Evolutionary conservation across 306 rosid species (phyloP), one percentile per base, ranked within the genome.

Genomic region (Quercus rubra): DNA sequence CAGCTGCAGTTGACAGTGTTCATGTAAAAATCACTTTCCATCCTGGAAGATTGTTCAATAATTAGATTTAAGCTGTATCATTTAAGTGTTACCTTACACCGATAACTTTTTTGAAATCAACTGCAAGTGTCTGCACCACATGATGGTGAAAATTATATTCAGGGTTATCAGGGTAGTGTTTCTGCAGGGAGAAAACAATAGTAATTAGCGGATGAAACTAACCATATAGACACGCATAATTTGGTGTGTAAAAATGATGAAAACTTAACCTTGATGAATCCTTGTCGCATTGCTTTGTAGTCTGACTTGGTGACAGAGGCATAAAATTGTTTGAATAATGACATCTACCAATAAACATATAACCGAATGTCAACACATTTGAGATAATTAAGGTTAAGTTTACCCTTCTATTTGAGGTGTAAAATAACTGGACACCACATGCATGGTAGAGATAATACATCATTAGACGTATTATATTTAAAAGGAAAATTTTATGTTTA

Each of bases 291-390:
- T 20, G 90, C 92, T 57, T 80, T 64, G 87, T 95, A 95, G 77
- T 95, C 99, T 25, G 88, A 75, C 72, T 89, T 81, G 13, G 91
- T 80, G 46, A 95, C 84, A 18, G 98, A 89, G 79, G 87, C 92
- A 83, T 85, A 69, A 80, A 95, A 92, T 78, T 95, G 99, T 88
- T 92, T 90, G 90, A 77, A 89, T 80, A 94, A 90, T 80, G 99
- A 86, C 57, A 74, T 84, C 98, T 92, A 81, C 81, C 75, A 77
- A 83, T 9, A 68, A 75, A 54, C 77, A 78, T 75, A 28, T 54
- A 81, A 74, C 76, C 14, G 66, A 38, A 54, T 71, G 55, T 76
- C 31, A 82, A 21, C 52, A 75, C 49, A 61, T 23, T 61, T 55
- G 15, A 30, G 56, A 35, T 12, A 33, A 68, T 41, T 41, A 41